Percentiles rank a stretch among this genome's conserved stretches.
phyloP scores from a whole-genome alignment of 139 green algal genomes.

The Diplosphaera chodatii region DNA sequence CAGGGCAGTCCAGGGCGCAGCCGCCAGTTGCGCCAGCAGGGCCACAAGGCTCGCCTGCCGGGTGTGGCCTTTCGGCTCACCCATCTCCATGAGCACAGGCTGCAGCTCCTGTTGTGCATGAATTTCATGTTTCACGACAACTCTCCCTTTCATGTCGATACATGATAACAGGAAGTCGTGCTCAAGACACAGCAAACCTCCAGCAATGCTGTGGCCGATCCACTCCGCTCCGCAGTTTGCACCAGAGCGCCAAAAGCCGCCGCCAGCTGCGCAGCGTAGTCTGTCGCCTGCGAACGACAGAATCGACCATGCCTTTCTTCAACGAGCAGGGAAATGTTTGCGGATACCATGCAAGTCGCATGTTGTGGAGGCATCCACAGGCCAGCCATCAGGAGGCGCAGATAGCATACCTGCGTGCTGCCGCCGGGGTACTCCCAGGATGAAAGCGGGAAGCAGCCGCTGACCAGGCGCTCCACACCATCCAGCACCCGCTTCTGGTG shows the following conservation, averaged over 20 bases:
- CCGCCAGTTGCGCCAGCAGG: conserved; percentile 12
- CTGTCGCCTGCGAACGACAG: not conserved
- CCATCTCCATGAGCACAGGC: conserved; percentile 17
- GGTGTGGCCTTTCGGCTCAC: conserved; percentile 1
- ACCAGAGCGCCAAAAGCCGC: conserved; percentile 10
- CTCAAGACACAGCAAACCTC: not conserved
- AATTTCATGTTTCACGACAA: too few species aligned
- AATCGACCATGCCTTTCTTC: too few species aligned
- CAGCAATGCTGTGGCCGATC: not conserved
- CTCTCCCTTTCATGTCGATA: not conserved
- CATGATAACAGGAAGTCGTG: not conserved
- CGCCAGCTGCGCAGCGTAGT: conserved; percentile 14
- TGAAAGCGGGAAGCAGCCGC: conserved; percentile 3
- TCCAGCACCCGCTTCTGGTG: not conserved
- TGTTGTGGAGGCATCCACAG: too few species aligned
- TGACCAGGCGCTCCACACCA: conserved; percentile 4
- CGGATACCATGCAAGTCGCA: too few species aligned
- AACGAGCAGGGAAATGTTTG: too few species aligned
- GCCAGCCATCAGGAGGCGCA: too few species aligned
- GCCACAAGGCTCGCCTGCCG: conserved; percentile 6
- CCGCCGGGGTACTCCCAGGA: not conserved
- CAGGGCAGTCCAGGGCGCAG: conserved; percentile 6
- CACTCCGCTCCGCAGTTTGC: not conserved
- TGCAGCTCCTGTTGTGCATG: conserved; percentile 4
- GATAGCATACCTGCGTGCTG: not conserved